Base-by-base conservation (phyloP, 495 filamentous ascomycete genomes). In the Darksidea phi region DNA sequence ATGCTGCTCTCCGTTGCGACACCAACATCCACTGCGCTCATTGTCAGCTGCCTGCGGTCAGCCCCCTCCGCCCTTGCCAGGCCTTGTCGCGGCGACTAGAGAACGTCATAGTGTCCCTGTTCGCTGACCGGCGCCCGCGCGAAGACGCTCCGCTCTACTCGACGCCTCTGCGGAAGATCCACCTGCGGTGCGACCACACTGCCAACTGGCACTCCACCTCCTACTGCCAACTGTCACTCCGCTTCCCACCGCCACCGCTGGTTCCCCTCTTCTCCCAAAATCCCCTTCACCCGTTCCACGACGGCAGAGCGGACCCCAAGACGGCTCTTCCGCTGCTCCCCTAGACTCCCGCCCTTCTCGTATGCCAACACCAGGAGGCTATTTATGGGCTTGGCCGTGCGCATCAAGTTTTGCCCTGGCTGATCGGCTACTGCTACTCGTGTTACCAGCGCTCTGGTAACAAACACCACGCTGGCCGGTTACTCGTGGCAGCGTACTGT, bases 401-500 rank as follows among this genome's bases (percentile, higher is more conserved):
- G 23, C 10, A 13, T 32, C 48, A 15, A 1, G 36, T 12, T 11
- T 7, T 24, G 34, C 48, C 38, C 10, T 17, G 17, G 23, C 7
- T n/a, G 34, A 34, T 61, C 48, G 48, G 48, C 57, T 61, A 41
- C 41, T 11, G 45, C 25, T 15, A 10, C 51, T 55, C 50, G 41
- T 61, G 26, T 46, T 53, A 43, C 57, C 56, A 20, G 10, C 15
- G 37, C 18, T 20, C 20, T 51, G 45, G 56, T 46, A 21, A 12
- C 20, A 1, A 20, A 20, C 15, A 46, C 23, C 17, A 45, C 49
- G 24, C 32, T 18, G 10, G n/a, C 36, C 18, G 23, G 10, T 32
- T 10, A 32, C 26, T 8, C 34, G 18, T 18, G 24, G 13, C 12
- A 13, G 5, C 23, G 13, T 17, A 38, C 43, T 12, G 28, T 43